Evolutionary conservation across 176 grass and related monocot genomes (phyloP).

Genomic region (Tuctoria greenei): DNA sequence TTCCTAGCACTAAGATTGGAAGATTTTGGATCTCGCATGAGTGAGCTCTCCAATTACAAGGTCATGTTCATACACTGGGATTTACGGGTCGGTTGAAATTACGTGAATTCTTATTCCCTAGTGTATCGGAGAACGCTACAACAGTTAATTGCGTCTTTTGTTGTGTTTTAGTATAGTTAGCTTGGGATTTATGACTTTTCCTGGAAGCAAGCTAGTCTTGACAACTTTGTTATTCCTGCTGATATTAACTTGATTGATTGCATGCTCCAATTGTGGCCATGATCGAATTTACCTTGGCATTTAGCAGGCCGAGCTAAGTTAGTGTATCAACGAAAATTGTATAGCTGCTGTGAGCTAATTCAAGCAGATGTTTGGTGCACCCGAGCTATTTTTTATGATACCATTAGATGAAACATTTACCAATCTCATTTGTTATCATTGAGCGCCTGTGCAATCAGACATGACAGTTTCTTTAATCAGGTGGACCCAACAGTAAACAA

Average conservation of each 20-base stretch:
- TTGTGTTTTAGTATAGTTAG: neutral
- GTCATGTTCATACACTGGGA: neutral
- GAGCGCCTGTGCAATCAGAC: neutral
- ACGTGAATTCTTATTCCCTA: neutral
- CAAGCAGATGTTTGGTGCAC: neutral
- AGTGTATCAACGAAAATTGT: neutral
- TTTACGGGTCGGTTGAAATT: neutral
- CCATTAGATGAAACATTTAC: too few species aligned
- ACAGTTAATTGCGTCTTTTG: neutral
- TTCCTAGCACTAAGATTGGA: neutral
- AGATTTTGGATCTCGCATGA: conserved; percentile 4
- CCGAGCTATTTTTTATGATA: neutral
- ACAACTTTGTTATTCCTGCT: too few species aligned
- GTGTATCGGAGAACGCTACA: neutral
- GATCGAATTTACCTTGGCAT: neutral
- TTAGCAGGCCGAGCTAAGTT: neutral
- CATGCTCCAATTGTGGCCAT: neutral
- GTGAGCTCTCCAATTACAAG: neutral
- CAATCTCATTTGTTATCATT: neutral
- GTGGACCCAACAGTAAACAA: neutral
- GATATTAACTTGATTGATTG: conserved; percentile 2
- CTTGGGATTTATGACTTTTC: neutral
- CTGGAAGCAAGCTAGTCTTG: too few species aligned
- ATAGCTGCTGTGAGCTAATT: neutral
- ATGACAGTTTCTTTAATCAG: neutral